These are phyloP conservation scores for Pyrus bretschneideri DNA, from an alignment of 306 rosid genomes.

Conservation along the genomic window DNA sequence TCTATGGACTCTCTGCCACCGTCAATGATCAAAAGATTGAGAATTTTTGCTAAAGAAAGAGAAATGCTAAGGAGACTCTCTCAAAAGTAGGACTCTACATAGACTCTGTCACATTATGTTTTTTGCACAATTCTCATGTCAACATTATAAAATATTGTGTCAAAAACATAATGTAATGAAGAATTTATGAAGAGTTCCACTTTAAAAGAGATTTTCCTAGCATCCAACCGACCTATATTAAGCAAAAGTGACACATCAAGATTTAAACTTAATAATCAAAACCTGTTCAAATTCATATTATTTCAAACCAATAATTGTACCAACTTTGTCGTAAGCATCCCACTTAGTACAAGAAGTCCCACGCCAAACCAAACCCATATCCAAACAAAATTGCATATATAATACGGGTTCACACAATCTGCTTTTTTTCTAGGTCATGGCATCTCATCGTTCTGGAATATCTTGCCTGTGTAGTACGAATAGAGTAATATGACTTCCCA, in stretches of 20 bases:
- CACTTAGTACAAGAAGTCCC: slow-evolving; percentile 13
- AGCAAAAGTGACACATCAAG: neutral
- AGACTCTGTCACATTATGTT: too few species aligned
- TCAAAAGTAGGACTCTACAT: too few species aligned
- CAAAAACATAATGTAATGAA: too few species aligned
- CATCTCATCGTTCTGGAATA: neutral
- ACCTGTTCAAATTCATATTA: neutral
- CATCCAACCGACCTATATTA: neutral
- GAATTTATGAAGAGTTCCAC: too few species aligned
- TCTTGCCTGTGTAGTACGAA: neutral
- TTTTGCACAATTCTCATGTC: too few species aligned
- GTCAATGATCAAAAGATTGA: too few species aligned
- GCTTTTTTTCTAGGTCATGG: neutral
- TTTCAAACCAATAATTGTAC: slow-evolving; percentile 6
- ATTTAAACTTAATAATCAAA: neutral
- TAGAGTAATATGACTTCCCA: too few species aligned
- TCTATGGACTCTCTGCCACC: too few species aligned
- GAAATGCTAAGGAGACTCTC: too few species aligned
- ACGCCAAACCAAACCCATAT: neutral
- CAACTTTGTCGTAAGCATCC: slow-evolving; percentile 1
- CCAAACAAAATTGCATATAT: neutral
- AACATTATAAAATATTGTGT: too few species aligned
- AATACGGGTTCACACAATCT: neutral
- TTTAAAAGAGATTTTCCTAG: too few species aligned
- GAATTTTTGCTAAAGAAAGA: too few species aligned